Base-by-base conservation (phyloP, 495 filamentous ascomycete genomes). In the Massariosphaeria phaeospora region DNA sequence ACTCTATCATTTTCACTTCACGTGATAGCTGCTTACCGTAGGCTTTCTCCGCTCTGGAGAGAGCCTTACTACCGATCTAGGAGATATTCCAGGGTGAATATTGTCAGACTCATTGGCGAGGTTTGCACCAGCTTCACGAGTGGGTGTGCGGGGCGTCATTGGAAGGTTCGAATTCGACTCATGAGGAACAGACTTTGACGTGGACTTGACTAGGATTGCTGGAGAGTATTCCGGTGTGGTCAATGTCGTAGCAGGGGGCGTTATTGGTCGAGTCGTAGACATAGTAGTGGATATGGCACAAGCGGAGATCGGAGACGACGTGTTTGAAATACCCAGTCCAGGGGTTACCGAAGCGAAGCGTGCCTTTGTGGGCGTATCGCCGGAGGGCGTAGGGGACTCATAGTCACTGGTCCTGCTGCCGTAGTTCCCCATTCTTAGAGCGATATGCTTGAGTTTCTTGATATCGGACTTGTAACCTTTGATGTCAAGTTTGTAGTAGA, bases 401-500 rank as follows among this genome's bases (percentile, higher is more conserved):
- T 50, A 35, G 13, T 55, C 61, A 41, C 48, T 40, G 15, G 44
- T 12, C 30, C 48, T 54, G 44, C 26, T 58, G 13, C 52, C 51
- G 35, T 54, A 38, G 53, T 29, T 61, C 7, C 57, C 57, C 43
- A 61, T 61, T 26, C 38, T 42, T 8, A 40, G 15, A 1, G 50
- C 50, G 1, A 55, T 40, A 34, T 48, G 24, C 27, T 61, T 55
- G 12, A 61, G 44, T 15, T 57, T 59, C 48, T 57, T 64, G 39
- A 64, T 60, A 23, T 64, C 57, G 11, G 57, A 61, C 38, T 64
- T 61, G 36, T 60, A 64, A 6, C 61, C 57, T 35, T 55, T 60
- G 41, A 60, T 53, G 50, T 64, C 61, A 5, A 60, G 61, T 44
- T 61, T 64, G 52, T 57, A 64, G 48, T 57, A 60, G 21, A 64